Percentiles rank a stretch among this genome's conserved stretches.
These are phyloP conservation scores for Talaromyces pinophilus DNA, from an alignment of 2,329 filamentous ascomycete species.

Conservation along the genomic window DNA sequence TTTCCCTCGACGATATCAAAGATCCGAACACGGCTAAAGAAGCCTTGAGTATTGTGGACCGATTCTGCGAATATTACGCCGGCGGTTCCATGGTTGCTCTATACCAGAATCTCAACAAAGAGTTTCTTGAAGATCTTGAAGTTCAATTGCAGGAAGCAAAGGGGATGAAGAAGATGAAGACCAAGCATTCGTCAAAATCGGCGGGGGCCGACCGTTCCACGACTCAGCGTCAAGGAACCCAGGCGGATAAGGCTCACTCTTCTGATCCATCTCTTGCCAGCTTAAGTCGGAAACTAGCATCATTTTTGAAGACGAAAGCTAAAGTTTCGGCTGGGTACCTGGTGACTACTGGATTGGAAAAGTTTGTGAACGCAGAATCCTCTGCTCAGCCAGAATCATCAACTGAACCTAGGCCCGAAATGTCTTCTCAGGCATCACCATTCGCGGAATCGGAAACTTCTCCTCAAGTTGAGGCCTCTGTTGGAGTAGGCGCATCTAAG, in stretches of 20 bases:
- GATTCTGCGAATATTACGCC: slow-evolving; percentile 41
- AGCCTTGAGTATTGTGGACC: slow-evolving; percentile 43
- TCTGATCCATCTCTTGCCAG: neutral
- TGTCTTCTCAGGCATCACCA: neutral
- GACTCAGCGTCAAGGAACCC: neutral
- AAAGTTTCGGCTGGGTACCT: neutral
- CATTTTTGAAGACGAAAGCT: neutral
- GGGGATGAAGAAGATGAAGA: neutral
- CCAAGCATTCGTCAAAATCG: neutral
- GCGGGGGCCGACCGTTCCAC: neutral
- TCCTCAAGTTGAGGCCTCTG: neutral
- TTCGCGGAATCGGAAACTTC: neutral
- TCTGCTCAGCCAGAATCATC: neutral
- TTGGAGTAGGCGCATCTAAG: neutral
- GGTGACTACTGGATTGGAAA: neutral
- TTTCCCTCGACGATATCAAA: slow-evolving; percentile 31
- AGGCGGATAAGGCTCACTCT: neutral
- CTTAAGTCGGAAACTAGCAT: neutral
- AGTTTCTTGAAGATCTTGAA: slow-evolving; percentile 35
- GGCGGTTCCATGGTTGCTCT: slow-evolving; percentile 47
- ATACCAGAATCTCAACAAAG: slow-evolving; percentile 48
- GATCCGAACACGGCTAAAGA: slow-evolving; percentile 17
- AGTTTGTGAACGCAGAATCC: neutral
- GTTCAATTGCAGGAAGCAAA: neutral
- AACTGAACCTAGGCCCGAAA: neutral